Evolutionary conservation across 495 filamentous ascomycete species (phyloP).

Genomic region (Choiromyces venosus): DNA sequence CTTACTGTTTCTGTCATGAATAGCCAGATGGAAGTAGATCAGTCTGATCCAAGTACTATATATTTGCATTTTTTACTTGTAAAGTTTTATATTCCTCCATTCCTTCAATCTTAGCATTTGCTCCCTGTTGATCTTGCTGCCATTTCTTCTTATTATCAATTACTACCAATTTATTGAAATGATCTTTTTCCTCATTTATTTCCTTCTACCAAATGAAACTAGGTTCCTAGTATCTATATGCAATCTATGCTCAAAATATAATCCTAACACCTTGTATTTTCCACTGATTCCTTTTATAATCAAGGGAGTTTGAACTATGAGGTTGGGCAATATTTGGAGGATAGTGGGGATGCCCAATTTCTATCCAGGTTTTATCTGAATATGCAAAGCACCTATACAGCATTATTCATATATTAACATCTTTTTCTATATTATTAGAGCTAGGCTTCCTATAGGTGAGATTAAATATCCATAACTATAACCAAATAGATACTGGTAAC

Average conservation of each 20-base stretch:
- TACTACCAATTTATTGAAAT: background rate
- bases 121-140: background rate
- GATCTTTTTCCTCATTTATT: background rate
- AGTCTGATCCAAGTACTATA: background rate
- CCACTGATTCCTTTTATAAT: background rate
- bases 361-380: no score
- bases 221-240: conserved; percentile 2
- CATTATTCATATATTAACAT: no score
- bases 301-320: background rate
- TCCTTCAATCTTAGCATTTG: background rate
- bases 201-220: conserved; percentile 1
- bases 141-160: background rate
- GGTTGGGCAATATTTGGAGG: background rate
- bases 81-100: no score
- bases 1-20: background rate
- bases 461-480: no score
- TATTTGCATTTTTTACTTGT: no score
- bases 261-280: no score
- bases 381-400: conserved; percentile 4
- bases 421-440: no score
- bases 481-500: no score
- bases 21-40: background rate
- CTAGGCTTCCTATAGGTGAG: no score
- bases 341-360: no score
- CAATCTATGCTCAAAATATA: conserved; percentile 12